Conservation (phyloP, 1,139 yeast species). For the Suhomyces yuchorum region DNA sequence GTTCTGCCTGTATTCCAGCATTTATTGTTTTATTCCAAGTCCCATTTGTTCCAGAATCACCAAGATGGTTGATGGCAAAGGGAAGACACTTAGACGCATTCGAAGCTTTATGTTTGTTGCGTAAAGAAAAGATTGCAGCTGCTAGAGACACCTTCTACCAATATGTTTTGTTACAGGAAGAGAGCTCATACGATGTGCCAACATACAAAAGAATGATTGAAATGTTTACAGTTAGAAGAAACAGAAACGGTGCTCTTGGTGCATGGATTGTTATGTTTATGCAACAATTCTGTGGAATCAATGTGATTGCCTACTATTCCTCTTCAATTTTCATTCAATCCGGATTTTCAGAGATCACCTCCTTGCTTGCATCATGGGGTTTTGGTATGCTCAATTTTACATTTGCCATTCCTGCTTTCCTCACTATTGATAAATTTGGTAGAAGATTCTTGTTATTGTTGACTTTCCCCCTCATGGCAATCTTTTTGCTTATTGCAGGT, state of each 20-base stretch:
- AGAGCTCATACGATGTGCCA: conserved; percentile 58
- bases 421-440: conserved; percentile 79
- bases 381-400: conserved; percentile 80
- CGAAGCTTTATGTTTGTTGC: conserved; percentile 23
- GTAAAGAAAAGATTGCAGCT: conserved; percentile 24
- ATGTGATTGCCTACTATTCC: conserved; percentile 82
- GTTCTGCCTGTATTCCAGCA: conserved; percentile 76
- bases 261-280: conserved; percentile 83
- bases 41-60: conserved; percentile 45
- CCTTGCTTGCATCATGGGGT: conserved; percentile 82
- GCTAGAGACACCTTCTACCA: conserved; percentile 33
- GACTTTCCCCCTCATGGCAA: conserved; percentile 75
- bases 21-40: conserved; percentile 64
- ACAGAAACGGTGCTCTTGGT: conserved; percentile 79
- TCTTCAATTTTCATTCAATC: conserved; percentile 72
- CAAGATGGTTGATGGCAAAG: conserved; percentile 35
- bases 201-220: conserved; percentile 54
- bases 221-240: conserved; percentile 70
- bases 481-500: conserved; percentile 70
- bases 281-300: conserved; percentile 93
- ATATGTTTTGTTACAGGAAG: conserved; percentile 52
- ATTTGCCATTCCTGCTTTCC: conserved; percentile 83
- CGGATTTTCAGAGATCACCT: conserved; percentile 59
- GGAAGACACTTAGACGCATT: conserved; percentile 28
- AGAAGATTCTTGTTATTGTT: conserved; percentile 68